These are phyloP conservation scores for Ophiostoma triangulosporum DNA, from an alignment of 2,329 filamentous ascomycete species.

Conservation along the genomic window DNA sequence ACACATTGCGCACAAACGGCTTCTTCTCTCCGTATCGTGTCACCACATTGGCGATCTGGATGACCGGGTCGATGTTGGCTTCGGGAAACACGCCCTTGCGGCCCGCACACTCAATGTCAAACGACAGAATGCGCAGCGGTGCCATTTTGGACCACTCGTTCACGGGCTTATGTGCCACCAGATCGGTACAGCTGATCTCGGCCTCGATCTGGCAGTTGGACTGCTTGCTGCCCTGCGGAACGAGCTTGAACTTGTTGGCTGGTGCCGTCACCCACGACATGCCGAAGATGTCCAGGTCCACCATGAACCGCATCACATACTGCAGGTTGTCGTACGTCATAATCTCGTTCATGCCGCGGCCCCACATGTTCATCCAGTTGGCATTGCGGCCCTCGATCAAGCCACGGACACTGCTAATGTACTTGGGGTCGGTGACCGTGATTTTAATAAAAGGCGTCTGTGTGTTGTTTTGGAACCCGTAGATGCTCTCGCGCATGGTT, in stretches of 20 bases:
- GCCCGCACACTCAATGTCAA: slow-evolving; percentile 97
- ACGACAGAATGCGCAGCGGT: slow-evolving; percentile 79
- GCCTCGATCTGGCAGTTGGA: slow-evolving; percentile 97
- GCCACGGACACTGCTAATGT: slow-evolving; percentile 61
- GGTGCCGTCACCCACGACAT: slow-evolving; percentile 97
- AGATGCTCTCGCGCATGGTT: slow-evolving; percentile 78
- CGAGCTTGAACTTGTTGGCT: slow-evolving; percentile 55
- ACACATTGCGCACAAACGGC: slow-evolving; percentile 91
- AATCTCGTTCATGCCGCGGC: slow-evolving; percentile 52
- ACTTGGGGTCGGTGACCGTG: slow-evolving; percentile 78
- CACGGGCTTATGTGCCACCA: slow-evolving; percentile 76
- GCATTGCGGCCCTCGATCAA: slow-evolving; percentile 62
- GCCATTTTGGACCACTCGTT: slow-evolving; percentile 99
- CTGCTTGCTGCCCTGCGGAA: slow-evolving; percentile 53
- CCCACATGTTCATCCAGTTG: slow-evolving; percentile 87
- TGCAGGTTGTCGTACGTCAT: slow-evolving; percentile 93
- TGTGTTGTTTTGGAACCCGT: slow-evolving; percentile 84
- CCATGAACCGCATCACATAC: slow-evolving; percentile 94
- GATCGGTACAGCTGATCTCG: slow-evolving; percentile 63
- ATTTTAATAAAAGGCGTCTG: slow-evolving; percentile 90
- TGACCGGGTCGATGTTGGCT: slow-evolving; percentile 80
- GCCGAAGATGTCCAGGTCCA: slow-evolving; percentile 82
- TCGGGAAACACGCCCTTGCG: slow-evolving; percentile 97
- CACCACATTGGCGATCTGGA: slow-evolving; percentile 95
- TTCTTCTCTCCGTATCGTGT: slow-evolving; percentile 91